Evolutionary conservation across 768 basidiomycete species (phyloP).

Genomic region (Naganishia vishniacii): DNA sequence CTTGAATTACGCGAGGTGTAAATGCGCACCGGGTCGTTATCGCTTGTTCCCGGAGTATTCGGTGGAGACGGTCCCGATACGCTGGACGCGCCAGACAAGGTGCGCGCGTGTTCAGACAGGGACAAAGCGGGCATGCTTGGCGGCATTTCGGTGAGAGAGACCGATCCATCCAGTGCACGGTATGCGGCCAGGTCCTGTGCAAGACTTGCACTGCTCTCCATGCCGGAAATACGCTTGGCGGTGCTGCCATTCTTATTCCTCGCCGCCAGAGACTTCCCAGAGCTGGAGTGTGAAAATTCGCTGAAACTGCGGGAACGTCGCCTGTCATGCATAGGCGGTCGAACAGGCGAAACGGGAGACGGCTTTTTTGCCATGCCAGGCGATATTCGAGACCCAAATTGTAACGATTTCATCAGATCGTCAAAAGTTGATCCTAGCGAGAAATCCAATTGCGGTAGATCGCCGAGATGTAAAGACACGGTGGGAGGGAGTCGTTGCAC

Average conservation of each 20-base stretch:
- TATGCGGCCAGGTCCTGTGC: slow-evolving; percentile 13
- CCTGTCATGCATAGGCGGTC: slow-evolving; percentile 4
- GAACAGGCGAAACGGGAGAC: slow-evolving; percentile 25
- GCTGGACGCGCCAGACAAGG: slow-evolving; percentile 23
- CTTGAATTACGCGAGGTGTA: slow-evolving; percentile 2
- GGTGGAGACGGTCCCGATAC: slow-evolving; percentile 23
- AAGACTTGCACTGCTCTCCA: slow-evolving; percentile 19
- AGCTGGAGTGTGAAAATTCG: slow-evolving; percentile 17
- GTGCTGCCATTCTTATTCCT: not conserved
- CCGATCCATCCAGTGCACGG: not conserved
- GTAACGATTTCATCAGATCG: slow-evolving; percentile 30
- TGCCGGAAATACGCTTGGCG: not conserved
- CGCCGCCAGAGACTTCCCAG: not conserved
- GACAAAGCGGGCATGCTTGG: slow-evolving; percentile 14
- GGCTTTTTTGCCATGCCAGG: slow-evolving; percentile 26
- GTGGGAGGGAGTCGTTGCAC: slow-evolving; percentile 31
- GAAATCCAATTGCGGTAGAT: slow-evolving; percentile 45
- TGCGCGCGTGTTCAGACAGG: slow-evolving; percentile 23
- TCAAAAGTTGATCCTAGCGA: slow-evolving; percentile 42
- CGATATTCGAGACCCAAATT: slow-evolving; percentile 20
- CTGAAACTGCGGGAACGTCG: slow-evolving; percentile 28
- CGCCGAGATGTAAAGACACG: slow-evolving; percentile 41
- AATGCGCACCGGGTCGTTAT: slow-evolving; percentile 5
- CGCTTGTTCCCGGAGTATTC: slow-evolving; percentile 25
- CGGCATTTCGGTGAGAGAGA: not conserved